A percentile compares a stretch with the other conserved stretches of the same genome.
These are phyloP conservation scores for Ogataea thermomethanolica DNA, from an alignment of 805 yeast genomes.

Conservation along the genomic window DNA sequence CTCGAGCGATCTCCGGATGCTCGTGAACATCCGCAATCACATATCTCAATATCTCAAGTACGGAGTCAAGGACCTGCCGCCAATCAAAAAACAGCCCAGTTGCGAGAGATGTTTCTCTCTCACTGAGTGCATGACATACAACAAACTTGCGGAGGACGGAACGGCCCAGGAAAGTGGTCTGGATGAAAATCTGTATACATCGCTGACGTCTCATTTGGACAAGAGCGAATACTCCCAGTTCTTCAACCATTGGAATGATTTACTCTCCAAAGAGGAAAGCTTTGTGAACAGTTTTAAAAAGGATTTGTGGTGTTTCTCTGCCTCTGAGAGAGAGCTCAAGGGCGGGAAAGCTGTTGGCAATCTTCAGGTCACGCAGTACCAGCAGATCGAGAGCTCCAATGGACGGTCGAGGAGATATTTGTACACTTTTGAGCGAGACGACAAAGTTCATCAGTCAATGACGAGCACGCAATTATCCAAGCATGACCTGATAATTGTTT, in stretches of 20 bases:
- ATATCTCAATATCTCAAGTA: conserved; percentile 58
- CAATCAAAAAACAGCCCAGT: conserved; percentile 44
- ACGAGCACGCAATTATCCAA: conserved; percentile 46
- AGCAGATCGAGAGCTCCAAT: conserved; percentile 21
- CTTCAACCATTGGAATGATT: conserved; percentile 67
- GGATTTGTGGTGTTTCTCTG: conserved; percentile 66
- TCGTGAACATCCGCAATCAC: conserved; percentile 70
- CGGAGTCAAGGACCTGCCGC: conserved; percentile 50
- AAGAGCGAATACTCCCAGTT: conserved; percentile 46
- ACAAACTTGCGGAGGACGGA: conserved; percentile 59
- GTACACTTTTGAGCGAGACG: conserved; percentile 48
- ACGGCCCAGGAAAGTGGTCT: conserved; percentile 52
- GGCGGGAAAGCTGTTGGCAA: conserved; percentile 59
- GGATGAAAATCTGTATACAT: conserved; percentile 42
- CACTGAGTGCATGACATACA: conserved; percentile 61
- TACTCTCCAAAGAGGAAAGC: conserved; percentile 72
- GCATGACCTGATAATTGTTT: conserved; percentile 65
- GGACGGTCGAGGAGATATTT: conserved; percentile 28
- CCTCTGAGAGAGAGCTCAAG: conserved; percentile 54
- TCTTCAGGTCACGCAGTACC: conserved; percentile 39
- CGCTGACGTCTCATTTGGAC: conserved; percentile 48
- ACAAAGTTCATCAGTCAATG: conserved; percentile 17
- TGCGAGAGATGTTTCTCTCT: conserved; percentile 62
- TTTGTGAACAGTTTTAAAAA: conserved; percentile 47
- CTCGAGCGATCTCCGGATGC: conserved; percentile 55